These are phyloP conservation scores for Aleurites moluccanus DNA, from an alignment of 441 rosid species.

Conservation along the genomic window DNA sequence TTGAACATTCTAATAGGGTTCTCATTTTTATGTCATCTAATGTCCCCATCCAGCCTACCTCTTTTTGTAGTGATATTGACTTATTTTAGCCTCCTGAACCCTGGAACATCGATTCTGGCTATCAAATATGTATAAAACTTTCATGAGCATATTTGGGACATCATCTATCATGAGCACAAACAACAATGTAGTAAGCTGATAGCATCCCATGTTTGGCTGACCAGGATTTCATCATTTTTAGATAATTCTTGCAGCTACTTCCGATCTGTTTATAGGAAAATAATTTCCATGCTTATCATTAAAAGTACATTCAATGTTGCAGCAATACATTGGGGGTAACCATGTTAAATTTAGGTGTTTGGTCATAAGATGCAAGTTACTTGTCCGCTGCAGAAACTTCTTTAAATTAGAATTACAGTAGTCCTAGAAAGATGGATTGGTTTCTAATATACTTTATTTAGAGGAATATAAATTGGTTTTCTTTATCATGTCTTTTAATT, in stretches of 20 bases:
- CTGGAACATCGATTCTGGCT: background rate
- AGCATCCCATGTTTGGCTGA: background rate
- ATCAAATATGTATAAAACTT: background rate
- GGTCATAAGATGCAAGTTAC: background rate
- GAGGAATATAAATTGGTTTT: background rate
- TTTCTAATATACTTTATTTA: background rate
- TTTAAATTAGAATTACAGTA: background rate
- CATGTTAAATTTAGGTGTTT: background rate
- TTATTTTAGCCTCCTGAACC: background rate
- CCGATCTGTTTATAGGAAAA: background rate
- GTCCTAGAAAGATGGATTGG: background rate
- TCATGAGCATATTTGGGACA: background rate
- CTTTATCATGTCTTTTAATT: constrained; percentile 13
- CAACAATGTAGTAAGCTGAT: background rate
- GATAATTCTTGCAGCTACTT: background rate
- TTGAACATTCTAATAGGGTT: background rate
- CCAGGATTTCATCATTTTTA: background rate
- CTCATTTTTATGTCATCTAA: background rate
- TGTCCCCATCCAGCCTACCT: background rate
- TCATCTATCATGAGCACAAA: background rate
- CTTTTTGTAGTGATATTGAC: background rate
- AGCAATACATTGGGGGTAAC: background rate
- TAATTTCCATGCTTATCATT: background rate
- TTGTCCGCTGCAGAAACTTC: background rate
- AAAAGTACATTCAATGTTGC: background rate